Conservation (phyloP, 2,329 filamentous ascomycete genomes). For the Bipolaris bicolor region DNA sequence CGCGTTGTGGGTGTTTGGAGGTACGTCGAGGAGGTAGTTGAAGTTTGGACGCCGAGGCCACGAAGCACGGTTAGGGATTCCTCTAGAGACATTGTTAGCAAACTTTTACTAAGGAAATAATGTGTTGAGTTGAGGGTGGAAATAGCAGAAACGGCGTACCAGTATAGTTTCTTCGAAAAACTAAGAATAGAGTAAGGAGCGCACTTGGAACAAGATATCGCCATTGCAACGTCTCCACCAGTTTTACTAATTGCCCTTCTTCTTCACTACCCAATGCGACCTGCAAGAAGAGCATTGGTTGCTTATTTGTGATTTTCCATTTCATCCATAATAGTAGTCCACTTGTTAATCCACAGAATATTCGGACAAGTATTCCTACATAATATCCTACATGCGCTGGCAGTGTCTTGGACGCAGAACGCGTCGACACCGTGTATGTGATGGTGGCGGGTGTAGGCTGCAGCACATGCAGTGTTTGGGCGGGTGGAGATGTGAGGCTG, state of each 20-base stretch:
- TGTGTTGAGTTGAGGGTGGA: neutral
- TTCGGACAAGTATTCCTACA: slow-evolving; percentile 54
- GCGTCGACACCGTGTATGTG: slow-evolving; percentile 88
- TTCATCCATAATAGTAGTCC: slow-evolving; percentile 46
- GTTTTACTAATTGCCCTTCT: slow-evolving; percentile 35
- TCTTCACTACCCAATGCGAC: slow-evolving; percentile 12
- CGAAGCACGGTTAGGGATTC: slow-evolving; percentile 89
- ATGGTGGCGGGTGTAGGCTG: slow-evolving; percentile 79
- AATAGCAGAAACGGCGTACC: slow-evolving; percentile 48
- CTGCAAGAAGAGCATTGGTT: slow-evolving; percentile 4
- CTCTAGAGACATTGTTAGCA: slow-evolving; percentile 53
- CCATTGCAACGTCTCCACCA: slow-evolving; percentile 52
- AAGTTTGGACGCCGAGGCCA: slow-evolving; percentile 89
- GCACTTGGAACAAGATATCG: slow-evolving; percentile 50
- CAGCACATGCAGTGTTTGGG: slow-evolving; percentile 32
- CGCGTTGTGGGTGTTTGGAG: slow-evolving; percentile 67
- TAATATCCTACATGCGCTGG: slow-evolving; percentile 54
- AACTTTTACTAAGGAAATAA: neutral
- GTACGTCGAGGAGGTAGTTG: slow-evolving; percentile 71
- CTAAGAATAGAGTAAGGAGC: slow-evolving; percentile 51
- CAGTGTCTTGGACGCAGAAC: slow-evolving; percentile 59
- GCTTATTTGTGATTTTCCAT: slow-evolving; percentile 22
- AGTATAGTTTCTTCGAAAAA: slow-evolving; percentile 58
- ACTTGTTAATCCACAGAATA: slow-evolving; percentile 52
- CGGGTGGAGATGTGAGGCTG: slow-evolving; percentile 36